Evolutionary conservation across 306 rosid species (phyloP), one percentile per base, ranked within the genome.

Genomic region (Sophora flavescens): DNA sequence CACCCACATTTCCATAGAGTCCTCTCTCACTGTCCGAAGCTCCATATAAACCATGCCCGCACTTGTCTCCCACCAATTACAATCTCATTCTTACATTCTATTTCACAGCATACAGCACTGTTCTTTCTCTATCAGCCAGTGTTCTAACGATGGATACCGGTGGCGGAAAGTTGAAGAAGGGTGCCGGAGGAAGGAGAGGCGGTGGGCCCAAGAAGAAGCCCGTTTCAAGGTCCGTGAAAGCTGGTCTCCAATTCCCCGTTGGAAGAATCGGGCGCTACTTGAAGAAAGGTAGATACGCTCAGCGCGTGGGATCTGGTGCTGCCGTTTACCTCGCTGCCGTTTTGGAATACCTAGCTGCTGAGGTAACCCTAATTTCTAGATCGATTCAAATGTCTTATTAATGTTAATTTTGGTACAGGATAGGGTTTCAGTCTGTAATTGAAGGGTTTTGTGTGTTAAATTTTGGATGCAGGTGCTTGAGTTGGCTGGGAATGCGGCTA

Each of bases 311-410:
- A 4, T 68, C 84, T 2, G 96, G 96, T 8, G 96, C 96, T 53
- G 93, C 96, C 15, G 91, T 90, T 5, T 90, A 90, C 82, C 62
- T 90, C 83, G 96, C 96, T 28, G 96, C 96, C 22, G 96, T 90
- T 5, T 86, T 90, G 0, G 96, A 90, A 76, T 90, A 90, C 78
- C 81, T 90, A 8, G 96, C 93, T 16, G 96, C 96, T 17, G 96
- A 90, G 77, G 96, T 90, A 22, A 33, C 22, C 16, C 3, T 6
- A 22, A 22, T 22, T 22, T 22, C 22, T 22, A 22, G 22, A 41
- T 41, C 8, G 47, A 2, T 7, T 7, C 47, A 8, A 42, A n/a
- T n/a, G n/a, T n/a, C n/a, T n/a, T n/a, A n/a, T n/a, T n/a, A n/a
- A n/a, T n/a, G 48, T 42, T 42, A 42, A 9, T 9, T 42, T 2